Conservation (phyloP, 331 rosid genomes). For the Acacia concinna region DNA sequence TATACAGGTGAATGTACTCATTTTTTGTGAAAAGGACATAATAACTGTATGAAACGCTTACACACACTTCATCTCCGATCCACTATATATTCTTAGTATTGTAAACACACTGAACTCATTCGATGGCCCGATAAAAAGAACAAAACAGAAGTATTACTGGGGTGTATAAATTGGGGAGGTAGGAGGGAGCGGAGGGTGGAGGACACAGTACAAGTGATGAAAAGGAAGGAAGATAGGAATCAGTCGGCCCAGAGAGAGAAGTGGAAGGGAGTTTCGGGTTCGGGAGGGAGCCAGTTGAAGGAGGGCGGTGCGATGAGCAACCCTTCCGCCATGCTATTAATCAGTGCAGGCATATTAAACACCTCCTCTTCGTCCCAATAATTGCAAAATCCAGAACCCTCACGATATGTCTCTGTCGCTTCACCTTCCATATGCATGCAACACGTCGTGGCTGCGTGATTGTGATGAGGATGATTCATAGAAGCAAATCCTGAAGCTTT, state of each 20-base stretch:
- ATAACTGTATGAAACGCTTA: neutral
- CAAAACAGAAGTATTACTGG: too few relatives aligned
- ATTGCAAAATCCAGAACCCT: neutral
- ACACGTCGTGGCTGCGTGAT: neutral
- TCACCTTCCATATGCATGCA: neutral
- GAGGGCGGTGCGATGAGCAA: constrained; percentile 73
- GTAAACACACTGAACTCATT: too few relatives aligned
- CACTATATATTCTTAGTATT: neutral
- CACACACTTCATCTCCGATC: neutral
- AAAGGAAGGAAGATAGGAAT: neutral
- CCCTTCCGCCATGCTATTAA: constrained; percentile 78
- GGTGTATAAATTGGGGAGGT: too few relatives aligned
- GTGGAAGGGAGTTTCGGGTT: constrained; percentile 35
- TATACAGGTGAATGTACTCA: neutral
- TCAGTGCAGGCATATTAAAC: constrained; percentile 67
- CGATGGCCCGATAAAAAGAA: too few relatives aligned
- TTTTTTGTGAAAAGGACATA: too few relatives aligned
- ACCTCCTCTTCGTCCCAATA: constrained; percentile 72
- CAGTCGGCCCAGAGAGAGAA: constrained; percentile 47
- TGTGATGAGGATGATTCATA: neutral
- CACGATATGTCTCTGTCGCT: neutral
- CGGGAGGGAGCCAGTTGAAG: constrained; percentile 57
- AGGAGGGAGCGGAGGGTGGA: too few relatives aligned
- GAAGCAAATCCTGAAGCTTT: neutral
- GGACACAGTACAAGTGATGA: too few relatives aligned